These are phyloP conservation scores for Aphanomyces stellatus DNA, from an alignment of 352 stramenopile species.

Conservation along the genomic window DNA sequence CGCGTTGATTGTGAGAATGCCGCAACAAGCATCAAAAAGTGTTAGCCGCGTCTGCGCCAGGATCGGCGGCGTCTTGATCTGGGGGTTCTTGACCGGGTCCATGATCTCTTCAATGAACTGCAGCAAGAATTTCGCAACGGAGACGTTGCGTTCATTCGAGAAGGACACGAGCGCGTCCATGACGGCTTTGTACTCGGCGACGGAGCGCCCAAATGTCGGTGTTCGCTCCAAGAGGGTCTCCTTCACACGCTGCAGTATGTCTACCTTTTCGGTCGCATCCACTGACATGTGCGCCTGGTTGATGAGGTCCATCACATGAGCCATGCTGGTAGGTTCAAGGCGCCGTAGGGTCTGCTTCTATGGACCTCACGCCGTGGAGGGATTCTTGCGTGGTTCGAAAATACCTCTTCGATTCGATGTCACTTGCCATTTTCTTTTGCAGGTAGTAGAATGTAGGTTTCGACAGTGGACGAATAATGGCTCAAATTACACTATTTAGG, in stretches of 20 bases:
- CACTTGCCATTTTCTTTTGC: too few species aligned
- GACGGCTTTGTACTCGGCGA: slow-evolving; percentile 45
- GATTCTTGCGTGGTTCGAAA: not conserved
- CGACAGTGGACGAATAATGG: too few species aligned
- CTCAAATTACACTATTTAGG: too few species aligned
- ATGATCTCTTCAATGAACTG: slow-evolving; percentile 36
- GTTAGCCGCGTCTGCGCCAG: slow-evolving; percentile 25
- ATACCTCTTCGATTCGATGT: not conserved
- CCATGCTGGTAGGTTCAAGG: slow-evolving; percentile 1
- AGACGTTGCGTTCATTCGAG: slow-evolving; percentile 10
- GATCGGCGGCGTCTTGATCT: slow-evolving; percentile 44
- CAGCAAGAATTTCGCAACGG: slow-evolving; percentile 27
- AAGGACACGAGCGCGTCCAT: slow-evolving; percentile 30
- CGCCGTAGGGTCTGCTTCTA: not conserved
- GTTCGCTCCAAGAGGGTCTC: slow-evolving; percentile 56
- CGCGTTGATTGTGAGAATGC: slow-evolving; percentile 17
- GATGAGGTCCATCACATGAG: slow-evolving; percentile 12
- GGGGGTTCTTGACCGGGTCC: slow-evolving; percentile 23
- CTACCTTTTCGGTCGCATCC: slow-evolving; percentile 33
- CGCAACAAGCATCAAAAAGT: slow-evolving; percentile 33
- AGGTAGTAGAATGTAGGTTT: too few species aligned
- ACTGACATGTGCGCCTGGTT: slow-evolving; percentile 5
- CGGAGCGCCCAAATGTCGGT: slow-evolving; percentile 15
- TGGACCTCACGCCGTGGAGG: not conserved
- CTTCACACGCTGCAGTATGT: slow-evolving; percentile 51